A percentile compares a stretch with the other conserved stretches of the same genome.
Conservation (phyloP, 179 eudicot species). For the Vitellaria paradoxa region DNA sequence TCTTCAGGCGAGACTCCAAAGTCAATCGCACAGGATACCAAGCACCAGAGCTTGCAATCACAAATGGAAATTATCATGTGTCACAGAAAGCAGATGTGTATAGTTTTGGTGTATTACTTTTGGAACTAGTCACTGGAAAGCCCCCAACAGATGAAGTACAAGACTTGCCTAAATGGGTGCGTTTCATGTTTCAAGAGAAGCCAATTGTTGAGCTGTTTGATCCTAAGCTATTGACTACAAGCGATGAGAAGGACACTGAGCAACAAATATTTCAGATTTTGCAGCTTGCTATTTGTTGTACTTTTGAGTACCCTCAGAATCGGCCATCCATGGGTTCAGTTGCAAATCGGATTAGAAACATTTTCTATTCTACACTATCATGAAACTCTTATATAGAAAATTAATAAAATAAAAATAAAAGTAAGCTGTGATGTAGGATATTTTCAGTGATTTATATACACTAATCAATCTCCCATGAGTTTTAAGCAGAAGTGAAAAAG, state of each 20-base stretch:
- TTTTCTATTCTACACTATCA: background rate
- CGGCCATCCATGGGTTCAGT: background rate
- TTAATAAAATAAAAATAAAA: background rate
- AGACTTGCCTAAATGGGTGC: slow-evolving; percentile 25
- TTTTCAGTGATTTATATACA: no score
- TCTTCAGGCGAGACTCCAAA: slow-evolving; percentile 6
- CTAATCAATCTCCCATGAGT: no score
- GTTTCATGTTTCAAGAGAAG: slow-evolving; percentile 14
- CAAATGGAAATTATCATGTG: background rate
- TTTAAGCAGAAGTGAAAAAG: no score
- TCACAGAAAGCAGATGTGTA: slow-evolving; percentile 32
- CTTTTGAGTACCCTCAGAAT: slow-evolving; percentile 1
- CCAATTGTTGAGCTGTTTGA: slow-evolving; percentile 21
- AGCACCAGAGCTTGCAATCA: slow-evolving; percentile 25
- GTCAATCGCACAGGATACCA: slow-evolving; percentile 13
- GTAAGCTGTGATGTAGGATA: background rate
- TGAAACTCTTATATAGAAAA: no score
- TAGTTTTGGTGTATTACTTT: slow-evolving; percentile 31
- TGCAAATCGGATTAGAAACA: background rate
- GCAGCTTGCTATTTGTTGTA: slow-evolving; percentile 8
- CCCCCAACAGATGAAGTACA: slow-evolving; percentile 13
- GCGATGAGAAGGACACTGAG: background rate
- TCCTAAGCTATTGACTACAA: slow-evolving; percentile 9
- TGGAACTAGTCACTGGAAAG: slow-evolving; percentile 29
- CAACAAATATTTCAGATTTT: slow-evolving; percentile 1